phyloP scores from a whole-genome alignment of 2,329 filamentous ascomycete genomes.

The Trichoderma hamatum region DNA sequence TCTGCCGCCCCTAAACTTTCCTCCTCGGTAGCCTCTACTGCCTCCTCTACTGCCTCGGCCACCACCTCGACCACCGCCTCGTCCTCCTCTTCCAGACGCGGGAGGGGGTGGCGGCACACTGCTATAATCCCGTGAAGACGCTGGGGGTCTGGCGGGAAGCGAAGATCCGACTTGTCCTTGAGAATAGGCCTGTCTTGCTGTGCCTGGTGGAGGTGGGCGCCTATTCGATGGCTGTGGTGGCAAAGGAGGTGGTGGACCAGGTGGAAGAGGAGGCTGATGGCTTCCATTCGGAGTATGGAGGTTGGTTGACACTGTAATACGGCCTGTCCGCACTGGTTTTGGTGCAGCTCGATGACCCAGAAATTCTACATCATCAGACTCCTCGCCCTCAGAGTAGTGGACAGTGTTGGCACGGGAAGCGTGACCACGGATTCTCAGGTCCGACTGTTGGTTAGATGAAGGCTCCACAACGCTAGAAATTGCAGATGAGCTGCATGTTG shows the following conservation, averaged over 20 bases:
- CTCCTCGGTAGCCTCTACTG: conserved; percentile 11
- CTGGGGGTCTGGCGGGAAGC: conserved; percentile 39
- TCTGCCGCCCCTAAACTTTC: conserved; percentile 4
- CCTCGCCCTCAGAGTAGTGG: conserved; percentile 52
- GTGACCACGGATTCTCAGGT: conserved; percentile 42
- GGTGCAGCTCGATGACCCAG: conserved; percentile 40
- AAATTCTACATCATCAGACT: conserved; percentile 53
- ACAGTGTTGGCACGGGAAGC: conserved; percentile 44
- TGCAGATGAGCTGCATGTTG: conserved; percentile 44
- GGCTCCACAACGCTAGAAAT: conserved; percentile 41
- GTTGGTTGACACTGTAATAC: conserved; percentile 47
- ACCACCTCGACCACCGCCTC: conserved; percentile 33
- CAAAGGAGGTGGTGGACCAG: conserved; percentile 42
- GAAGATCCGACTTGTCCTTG: conserved; percentile 31
- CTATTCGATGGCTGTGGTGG: conserved; percentile 31
- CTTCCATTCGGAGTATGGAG: conserved; percentile 42
- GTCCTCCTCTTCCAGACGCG: conserved; percentile 11
- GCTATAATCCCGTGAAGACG: conserved; percentile 34
- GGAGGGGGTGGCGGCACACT: conserved; percentile 38
- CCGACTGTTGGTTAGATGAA: conserved; percentile 33
- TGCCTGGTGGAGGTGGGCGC: conserved; percentile 35
- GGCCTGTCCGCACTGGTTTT: conserved; percentile 37
- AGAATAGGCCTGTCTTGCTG: conserved; percentile 29
- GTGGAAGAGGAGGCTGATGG: conserved; percentile 44
- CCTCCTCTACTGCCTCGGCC: conserved; percentile 28